A percentile compares a stretch with the other conserved stretches of the same genome.
These are phyloP conservation scores for Cymbomonas tetramitiformis DNA, from an alignment of 139 green algal genomes.

Conservation along the genomic window DNA sequence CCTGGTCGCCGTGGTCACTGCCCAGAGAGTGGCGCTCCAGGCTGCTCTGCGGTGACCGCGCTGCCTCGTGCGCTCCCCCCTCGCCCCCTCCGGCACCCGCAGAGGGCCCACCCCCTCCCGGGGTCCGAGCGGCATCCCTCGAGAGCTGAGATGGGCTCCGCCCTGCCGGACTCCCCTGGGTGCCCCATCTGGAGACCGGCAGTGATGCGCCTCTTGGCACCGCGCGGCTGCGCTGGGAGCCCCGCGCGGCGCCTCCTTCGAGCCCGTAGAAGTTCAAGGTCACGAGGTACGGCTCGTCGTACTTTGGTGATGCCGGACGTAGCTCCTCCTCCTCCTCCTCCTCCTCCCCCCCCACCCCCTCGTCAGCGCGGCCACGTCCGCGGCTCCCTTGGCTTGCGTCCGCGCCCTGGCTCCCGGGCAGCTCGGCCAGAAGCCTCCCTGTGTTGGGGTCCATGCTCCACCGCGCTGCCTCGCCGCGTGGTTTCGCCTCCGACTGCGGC, in stretches of 20 bases:
- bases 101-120: not conserved
- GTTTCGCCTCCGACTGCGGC: no score
- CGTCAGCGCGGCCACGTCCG: not conserved
- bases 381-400: not conserved
- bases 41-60: no score
- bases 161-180: not conserved
- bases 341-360: no score
- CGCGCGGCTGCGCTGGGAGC: not conserved
- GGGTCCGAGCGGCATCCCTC: not conserved
- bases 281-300: constrained; percentile 70
- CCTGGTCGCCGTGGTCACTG: no score
- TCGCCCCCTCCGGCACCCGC: constrained; percentile 2
- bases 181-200: not conserved
- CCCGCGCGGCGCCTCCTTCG: not conserved
- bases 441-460: no score
- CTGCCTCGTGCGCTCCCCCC: not conserved
- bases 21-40: no score
- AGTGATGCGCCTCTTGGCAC: not conserved
- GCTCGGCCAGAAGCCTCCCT: no score
- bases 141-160: not conserved
- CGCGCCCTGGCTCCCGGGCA: not conserved
- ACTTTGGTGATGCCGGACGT: constrained; percentile 77
- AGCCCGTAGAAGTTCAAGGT: constrained; percentile 27
- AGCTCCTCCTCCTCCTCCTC: constrained; percentile 28
- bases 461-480: no score